phyloP scores from a whole-genome alignment of 768 basidiomycete species.

The Kwoniella bestiolae region DNA sequence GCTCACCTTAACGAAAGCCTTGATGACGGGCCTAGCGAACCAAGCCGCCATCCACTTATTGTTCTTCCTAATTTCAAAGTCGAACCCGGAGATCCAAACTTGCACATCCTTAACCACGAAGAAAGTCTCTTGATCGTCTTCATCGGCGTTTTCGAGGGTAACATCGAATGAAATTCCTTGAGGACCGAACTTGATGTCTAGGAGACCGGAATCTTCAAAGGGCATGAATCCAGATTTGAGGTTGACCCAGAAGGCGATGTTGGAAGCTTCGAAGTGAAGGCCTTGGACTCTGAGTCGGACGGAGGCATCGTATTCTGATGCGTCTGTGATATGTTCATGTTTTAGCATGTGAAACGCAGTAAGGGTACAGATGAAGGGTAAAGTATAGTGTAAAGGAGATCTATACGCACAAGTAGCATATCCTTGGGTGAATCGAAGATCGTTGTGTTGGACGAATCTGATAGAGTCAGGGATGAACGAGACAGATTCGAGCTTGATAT shows the following conservation, averaged over 20 bases:
- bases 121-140: constrained; percentile 59
- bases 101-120: constrained; percentile 59
- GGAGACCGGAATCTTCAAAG: constrained; percentile 58
- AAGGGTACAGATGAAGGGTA: no score
- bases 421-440: constrained; percentile 58
- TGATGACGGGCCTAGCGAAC: constrained; percentile 55
- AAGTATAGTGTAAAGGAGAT: no score
- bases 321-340: no score
- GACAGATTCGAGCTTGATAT: constrained; percentile 57
- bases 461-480: constrained; percentile 60
- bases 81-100: constrained; percentile 56
- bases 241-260: constrained; percentile 59
- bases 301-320: constrained; percentile 56
- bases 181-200: constrained; percentile 58
- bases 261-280: constrained; percentile 57
- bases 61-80: constrained; percentile 56
- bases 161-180: constrained; percentile 59
- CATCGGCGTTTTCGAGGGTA: constrained; percentile 58
- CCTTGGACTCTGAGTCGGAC: constrained; percentile 58
- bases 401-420: constrained; percentile 57
- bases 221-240: constrained; percentile 57
- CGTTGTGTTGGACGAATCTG: constrained; percentile 58
- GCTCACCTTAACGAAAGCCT: constrained; percentile 55
- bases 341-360: no score
- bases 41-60: constrained; percentile 56